Base-by-base conservation (phyloP, 345 rosid genomes). In the Combretum micranthum region DNA sequence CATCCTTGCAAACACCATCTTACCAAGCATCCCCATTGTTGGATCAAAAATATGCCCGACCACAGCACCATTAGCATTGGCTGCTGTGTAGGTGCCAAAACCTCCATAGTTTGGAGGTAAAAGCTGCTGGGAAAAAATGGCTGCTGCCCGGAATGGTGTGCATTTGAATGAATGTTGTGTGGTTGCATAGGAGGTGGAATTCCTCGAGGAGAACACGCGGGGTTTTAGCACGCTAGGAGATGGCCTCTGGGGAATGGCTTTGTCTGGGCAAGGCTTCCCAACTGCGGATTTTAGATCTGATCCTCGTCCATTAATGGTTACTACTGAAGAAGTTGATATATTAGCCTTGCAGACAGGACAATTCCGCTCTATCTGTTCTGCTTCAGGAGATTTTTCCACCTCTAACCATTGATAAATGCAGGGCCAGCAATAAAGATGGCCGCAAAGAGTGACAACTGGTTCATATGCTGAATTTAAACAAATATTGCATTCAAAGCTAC, bases 371-470 rank as follows among this genome's bases (percentile, higher is more conserved):
- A 63, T 68, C 62, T 70, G 71, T 43, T 66, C 62, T 13, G 81
- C 56, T 39, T 79, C 64, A 2, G 86, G 68, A 22, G 76, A 69
- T 56, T 68, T 57, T 70, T 68, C 71, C 46, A 76, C 77, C 23
- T 69, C 70, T 18, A 84, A 65, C 86, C 86, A 80, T 68, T 57
- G 75, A 68, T 82, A 88, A 37, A 88, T 78, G 75, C 95, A 88
- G 17, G 92, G 82, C 97, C 95, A 89, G 70, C 97, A 89, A 71
- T 75, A 89, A 45, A 89, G 73, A 59, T 89, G 97, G 43, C 97
- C 97, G 23, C 95, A 86, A 52, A 82, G 87, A 20, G 95, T 86
- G 53, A 89, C 86, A 0, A 89, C 86, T 0, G 95, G 97, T 21
- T 89, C 97, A 22, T 57, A 70, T 0, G 90, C 95, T 1, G 76